Conservation (phyloP, 495 filamentous ascomycete species). For the Ramalina peruviana region DNA sequence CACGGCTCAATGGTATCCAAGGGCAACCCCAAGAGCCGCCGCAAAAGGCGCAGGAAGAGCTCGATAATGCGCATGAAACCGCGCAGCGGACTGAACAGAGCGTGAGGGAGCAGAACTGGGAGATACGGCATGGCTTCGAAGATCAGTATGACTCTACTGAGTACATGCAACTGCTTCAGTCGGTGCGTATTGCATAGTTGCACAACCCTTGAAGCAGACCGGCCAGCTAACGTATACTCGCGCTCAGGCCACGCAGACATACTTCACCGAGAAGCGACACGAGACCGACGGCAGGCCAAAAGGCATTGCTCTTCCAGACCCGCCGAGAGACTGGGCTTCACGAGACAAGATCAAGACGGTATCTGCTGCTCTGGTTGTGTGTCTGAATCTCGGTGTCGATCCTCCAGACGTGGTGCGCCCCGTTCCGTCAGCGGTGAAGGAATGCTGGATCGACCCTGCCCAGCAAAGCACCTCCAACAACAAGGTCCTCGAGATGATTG, state of each 20-base stretch:
- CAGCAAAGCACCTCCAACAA: slow-evolving; percentile 52
- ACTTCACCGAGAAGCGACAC: slow-evolving; percentile 93
- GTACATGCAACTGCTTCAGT: slow-evolving; percentile 42
- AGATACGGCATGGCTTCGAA: slow-evolving; percentile 50
- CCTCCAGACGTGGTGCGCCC: slow-evolving; percentile 94
- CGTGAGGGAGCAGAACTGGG: slow-evolving; percentile 31
- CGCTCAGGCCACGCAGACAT: slow-evolving; percentile 84
- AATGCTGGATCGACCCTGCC: slow-evolving; percentile 94
- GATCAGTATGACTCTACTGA: slow-evolving; percentile 46
- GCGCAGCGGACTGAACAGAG: background rate
- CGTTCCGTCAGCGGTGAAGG: slow-evolving; percentile 77
- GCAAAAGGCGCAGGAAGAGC: background rate
- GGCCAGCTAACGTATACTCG: too few species aligned
- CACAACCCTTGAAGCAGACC: too few species aligned
- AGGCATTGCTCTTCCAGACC: slow-evolving; percentile 39
- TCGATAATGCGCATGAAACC: background rate
- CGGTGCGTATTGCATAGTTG: slow-evolving; percentile 26
- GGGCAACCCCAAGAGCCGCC: background rate
- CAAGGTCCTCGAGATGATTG: slow-evolving; percentile 86
- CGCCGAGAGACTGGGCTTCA: slow-evolving; percentile 90
- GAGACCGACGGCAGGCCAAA: slow-evolving; percentile 92
- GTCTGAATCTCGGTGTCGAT: slow-evolving; percentile 94
- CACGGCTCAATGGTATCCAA: background rate
- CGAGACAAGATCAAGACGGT: slow-evolving; percentile 92
- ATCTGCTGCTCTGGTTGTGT: slow-evolving; percentile 83